Base-by-base conservation (phyloP, 345 rosid genomes). In the Melastoma malabathricum region DNA sequence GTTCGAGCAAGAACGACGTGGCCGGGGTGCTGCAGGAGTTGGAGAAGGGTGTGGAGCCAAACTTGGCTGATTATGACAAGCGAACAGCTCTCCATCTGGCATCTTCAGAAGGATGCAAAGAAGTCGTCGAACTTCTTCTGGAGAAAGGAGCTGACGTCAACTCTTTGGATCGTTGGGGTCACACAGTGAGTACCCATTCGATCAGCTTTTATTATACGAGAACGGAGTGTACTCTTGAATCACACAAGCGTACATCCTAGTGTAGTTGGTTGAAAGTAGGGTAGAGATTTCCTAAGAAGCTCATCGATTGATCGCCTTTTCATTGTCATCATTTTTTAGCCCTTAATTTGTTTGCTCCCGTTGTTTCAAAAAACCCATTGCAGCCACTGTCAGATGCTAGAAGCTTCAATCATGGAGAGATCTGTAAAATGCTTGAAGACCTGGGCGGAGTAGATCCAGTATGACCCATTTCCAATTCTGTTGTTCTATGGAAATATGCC, bases 51-150 rank as follows among this genome's bases (percentile, higher is more conserved):
- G 80, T 68, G 14, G 47, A 69, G 38, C 76, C 76, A 20, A 73
- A 72, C 57, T 62, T 70, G 39, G 70, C 67, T 13, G 84, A 81
- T 57, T 81, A 81, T 50, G 80, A 81, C 46, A 72, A 59, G 73
- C 73, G 84, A 53, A 78, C 89, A 16, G 89, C 84, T 53, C 84
- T 81, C 59, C 84, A 75, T 72, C 65, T 78, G 55, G 82, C 89
- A 9, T 69, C 82, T 15, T 75, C 71, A 29, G 82, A 78, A 68
- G 89, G 82, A 29, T 75, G 78, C 57, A 65, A 63, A 3, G 76
- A 71, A 57, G 58, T 81, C 55, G 82, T 81, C 31, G 50, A 31
- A 46, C 52, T 81, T 41, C 84, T 78, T 61, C 75, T 81, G 4
- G 75, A 71, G 59, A 75, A 61, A 71, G 77, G 77, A 47, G 82